Percentiles rank a stretch among this genome's conserved stretches.
Conservation (phyloP, 805 yeast genomes). For the Schizosaccharomyces pombe region DNA sequence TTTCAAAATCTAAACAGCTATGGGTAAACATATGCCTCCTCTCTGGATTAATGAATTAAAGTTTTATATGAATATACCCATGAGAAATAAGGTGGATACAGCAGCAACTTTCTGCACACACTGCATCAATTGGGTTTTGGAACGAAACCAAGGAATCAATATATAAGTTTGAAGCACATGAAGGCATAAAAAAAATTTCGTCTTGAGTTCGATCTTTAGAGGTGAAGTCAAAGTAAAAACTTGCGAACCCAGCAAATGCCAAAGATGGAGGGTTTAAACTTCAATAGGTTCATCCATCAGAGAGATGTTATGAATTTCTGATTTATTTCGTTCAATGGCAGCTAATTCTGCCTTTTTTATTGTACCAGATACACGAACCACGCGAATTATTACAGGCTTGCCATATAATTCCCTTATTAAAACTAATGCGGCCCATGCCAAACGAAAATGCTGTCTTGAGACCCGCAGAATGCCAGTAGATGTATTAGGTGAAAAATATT, state of each 20-base stretch:
- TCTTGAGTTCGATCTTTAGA: no score
- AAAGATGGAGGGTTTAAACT: not conserved
- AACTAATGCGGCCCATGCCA: constrained; percentile 42
- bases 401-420: constrained; percentile 25
- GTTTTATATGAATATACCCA: no score
- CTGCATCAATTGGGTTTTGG: no score
- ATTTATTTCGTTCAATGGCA: not conserved
- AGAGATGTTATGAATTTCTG: not conserved
- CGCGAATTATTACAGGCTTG: constrained; percentile 28
- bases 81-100: no score
- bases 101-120: no score
- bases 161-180: no score
- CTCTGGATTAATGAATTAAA: no score
- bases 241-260: not conserved
- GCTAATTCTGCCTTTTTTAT: constrained; percentile 31
- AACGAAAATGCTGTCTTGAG: constrained; percentile 35
- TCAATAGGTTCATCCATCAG: not conserved
- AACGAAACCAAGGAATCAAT: no score
- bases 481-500: constrained; percentile 61
- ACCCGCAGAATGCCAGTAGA: constrained; percentile 69
- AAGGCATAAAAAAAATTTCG: no score
- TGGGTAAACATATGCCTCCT: no score
- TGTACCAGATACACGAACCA: constrained; percentile 61
- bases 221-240: no score
- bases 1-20: no score